Evolutionary conservation across 2,329 filamentous ascomycete genomes (phyloP).

Genomic region (Zarea fungicola): DNA sequence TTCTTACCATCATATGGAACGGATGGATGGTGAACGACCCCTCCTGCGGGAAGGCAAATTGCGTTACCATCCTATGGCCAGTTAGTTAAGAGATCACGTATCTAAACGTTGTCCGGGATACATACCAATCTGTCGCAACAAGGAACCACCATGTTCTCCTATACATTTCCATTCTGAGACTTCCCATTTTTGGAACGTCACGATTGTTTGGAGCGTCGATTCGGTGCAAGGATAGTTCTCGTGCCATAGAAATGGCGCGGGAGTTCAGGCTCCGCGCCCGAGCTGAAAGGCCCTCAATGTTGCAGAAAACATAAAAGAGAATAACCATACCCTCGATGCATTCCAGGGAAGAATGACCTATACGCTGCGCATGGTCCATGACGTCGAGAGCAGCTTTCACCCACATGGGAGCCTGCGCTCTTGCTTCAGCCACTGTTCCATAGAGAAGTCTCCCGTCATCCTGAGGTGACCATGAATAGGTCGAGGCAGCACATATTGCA

Average conservation of each 20-base stretch:
- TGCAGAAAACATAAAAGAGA: constrained; percentile 33
- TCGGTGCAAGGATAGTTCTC: constrained; percentile 34
- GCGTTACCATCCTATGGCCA: constrained; percentile 28
- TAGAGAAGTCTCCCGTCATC: constrained; percentile 25
- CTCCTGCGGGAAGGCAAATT: constrained; percentile 31
- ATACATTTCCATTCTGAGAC: constrained; percentile 31
- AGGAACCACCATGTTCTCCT: constrained; percentile 42
- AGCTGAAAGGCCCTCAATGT: constrained; percentile 31
- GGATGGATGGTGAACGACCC: constrained; percentile 33
- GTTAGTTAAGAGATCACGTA: constrained; percentile 1
- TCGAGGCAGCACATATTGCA: constrained; percentile 26
- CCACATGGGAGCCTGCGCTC: constrained; percentile 27
- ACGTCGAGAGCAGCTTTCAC: constrained; percentile 30
- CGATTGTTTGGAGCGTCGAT: constrained; percentile 29
- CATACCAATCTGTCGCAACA: constrained; percentile 35
- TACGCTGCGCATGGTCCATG: constrained; percentile 29
- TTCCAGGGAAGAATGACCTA: constrained; percentile 26
- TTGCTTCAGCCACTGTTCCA: constrained; percentile 22
- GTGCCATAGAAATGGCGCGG: constrained; percentile 24
- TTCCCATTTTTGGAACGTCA: constrained; percentile 19
- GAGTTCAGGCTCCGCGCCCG: constrained; percentile 27
- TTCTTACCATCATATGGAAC: constrained; percentile 33
- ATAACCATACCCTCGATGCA: constrained; percentile 33
- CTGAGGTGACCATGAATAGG: constrained; percentile 26
- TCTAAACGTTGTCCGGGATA: background rate